Evolutionary conservation across 2,329 filamentous ascomycete species (phyloP).

Genomic region (Venturia carpophila): DNA sequence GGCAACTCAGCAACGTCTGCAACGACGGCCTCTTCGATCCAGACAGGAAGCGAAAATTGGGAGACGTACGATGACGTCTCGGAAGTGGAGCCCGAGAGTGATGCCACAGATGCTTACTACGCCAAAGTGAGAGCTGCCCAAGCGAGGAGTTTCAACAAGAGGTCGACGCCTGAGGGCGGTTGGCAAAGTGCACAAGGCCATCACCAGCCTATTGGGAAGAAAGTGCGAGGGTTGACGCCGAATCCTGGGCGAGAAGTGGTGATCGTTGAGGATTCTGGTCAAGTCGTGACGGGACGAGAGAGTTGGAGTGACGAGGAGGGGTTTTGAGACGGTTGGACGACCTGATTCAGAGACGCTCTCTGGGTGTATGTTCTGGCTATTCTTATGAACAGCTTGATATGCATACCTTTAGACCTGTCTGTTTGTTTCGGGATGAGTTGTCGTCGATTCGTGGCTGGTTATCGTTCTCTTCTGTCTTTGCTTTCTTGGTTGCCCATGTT

Average conservation of each 20-base stretch:
- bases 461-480: background rate
- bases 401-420: background rate
- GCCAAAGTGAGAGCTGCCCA: slow-evolving; percentile 65
- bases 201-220: slow-evolving; percentile 30
- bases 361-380: slow-evolving; percentile 3
- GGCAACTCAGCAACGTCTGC: slow-evolving; percentile 48
- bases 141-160: slow-evolving; percentile 11
- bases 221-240: slow-evolving; percentile 23
- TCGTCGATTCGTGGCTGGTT: background rate
- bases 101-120: slow-evolving; percentile 66
- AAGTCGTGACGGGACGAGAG: slow-evolving; percentile 42
- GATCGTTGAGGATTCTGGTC: slow-evolving; percentile 35
- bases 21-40: background rate
- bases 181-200: background rate
- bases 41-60: slow-evolving; percentile 76
- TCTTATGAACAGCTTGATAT: background rate
- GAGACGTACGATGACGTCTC: slow-evolving; percentile 88
- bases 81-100: slow-evolving; percentile 54
- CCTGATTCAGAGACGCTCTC: background rate
- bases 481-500: background rate
- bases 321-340: background rate
- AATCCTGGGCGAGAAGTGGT: slow-evolving; percentile 33
- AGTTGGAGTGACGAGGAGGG: slow-evolving; percentile 45
- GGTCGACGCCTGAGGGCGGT: slow-evolving; percentile 22
- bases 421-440: background rate